These are phyloP conservation scores for Phaeosphaeriaceae sp. DNA, from an alignment of 2,329 filamentous ascomycete species.

Conservation along the genomic window DNA sequence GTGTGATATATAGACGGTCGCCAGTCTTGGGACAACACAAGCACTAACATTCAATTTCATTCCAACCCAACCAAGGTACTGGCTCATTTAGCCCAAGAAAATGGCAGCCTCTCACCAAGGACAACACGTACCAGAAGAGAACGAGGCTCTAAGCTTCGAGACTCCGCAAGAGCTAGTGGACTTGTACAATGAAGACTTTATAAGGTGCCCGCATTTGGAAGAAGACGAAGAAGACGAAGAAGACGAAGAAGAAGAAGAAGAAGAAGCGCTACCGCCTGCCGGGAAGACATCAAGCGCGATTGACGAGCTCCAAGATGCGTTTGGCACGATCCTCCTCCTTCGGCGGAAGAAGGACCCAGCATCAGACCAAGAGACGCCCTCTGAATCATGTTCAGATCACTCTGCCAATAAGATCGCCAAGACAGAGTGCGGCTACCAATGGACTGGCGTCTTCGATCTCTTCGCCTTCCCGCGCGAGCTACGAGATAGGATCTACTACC, in stretches of 20 bases:
- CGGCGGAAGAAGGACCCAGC: background rate
- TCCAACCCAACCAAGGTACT: background rate
- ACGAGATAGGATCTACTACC: slow-evolving; percentile 28
- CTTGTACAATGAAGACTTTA: background rate
- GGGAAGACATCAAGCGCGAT: slow-evolving; percentile 1
- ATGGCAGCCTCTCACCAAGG: background rate
- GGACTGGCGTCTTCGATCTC: slow-evolving; percentile 23
- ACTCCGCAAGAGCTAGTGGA: background rate
- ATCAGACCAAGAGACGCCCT: background rate
- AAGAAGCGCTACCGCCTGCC: background rate
- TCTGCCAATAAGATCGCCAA: background rate
- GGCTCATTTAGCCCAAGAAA: background rate
- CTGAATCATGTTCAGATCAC: background rate
- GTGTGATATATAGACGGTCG: background rate
- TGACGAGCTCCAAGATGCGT: slow-evolving; percentile 22
- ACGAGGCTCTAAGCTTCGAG: background rate
- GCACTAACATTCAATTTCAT: background rate
- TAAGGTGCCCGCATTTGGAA: background rate
- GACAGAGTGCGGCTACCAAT: slow-evolving; percentile 1
- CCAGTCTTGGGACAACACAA: background rate
- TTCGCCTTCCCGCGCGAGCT: slow-evolving; percentile 30
- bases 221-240: too few relatives aligned
- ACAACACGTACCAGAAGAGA: background rate
- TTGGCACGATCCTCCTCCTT: slow-evolving; percentile 17
- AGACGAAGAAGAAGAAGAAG: too few relatives aligned